Conservation (phyloP, 73 alveolate genomes). For the Stentor coeruleus region DNA sequence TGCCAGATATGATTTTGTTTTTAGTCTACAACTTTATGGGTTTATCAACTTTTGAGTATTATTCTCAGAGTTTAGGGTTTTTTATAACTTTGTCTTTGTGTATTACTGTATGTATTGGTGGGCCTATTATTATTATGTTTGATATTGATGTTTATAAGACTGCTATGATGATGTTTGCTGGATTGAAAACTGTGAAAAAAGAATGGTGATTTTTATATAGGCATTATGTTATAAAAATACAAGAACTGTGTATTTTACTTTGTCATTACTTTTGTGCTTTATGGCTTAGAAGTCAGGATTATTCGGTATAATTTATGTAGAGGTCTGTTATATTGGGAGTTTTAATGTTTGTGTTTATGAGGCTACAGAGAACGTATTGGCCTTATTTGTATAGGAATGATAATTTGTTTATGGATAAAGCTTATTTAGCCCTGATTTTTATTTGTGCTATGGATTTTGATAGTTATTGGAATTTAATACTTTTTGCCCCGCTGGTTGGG, state of each 20-base stretch:
- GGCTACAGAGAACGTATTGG: neutral
- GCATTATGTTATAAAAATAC: neutral
- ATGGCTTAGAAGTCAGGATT: neutral
- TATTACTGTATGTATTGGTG: neutral
- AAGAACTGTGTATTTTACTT: neutral
- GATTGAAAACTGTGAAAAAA: neutral
- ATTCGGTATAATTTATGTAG: neutral
- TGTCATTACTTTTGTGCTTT: neutral
- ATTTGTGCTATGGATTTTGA: neutral
- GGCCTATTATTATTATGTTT: neutral
- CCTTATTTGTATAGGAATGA: neutral
- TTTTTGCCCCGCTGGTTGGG: no score
- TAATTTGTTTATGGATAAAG: neutral
- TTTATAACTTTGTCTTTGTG: neutral
- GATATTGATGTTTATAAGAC: neutral
- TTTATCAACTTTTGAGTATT: neutral
- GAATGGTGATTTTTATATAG: neutral
- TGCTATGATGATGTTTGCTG: neutral
- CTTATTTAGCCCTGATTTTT: neutral
- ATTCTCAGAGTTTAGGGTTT: neutral
- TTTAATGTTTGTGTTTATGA: no score
- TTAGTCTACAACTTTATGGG: neutral
- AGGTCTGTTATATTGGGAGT: neutral
- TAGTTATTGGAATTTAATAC: no score
- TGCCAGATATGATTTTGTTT: neutral